These are phyloP conservation scores for Galerina marginata DNA, from an alignment of 768 basidiomycete species.

Conservation along the genomic window DNA sequence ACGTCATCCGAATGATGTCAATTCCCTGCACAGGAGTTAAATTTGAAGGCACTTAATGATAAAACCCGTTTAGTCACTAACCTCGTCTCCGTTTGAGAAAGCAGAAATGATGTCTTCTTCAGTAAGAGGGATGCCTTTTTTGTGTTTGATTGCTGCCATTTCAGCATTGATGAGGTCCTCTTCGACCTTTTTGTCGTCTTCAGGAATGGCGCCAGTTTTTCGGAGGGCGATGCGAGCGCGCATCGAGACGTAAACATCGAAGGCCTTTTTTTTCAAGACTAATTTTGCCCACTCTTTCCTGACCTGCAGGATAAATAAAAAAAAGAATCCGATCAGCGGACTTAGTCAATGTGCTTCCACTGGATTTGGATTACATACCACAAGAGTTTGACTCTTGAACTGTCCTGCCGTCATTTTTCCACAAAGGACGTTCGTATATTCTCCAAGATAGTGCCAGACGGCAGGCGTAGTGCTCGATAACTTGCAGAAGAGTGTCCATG, in stretches of 20 bases:
- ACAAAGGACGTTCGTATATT: constrained; percentile 25
- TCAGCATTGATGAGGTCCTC: constrained; percentile 12
- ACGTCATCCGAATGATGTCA: constrained; percentile 36
- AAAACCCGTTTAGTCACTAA: constrained; percentile 1
- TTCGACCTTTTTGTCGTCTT: constrained; percentile 15
- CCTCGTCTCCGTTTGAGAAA: constrained; percentile 35
- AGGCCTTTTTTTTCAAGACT: constrained; percentile 8
- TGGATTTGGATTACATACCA: constrained; percentile 1
- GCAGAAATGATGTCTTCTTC: constrained; percentile 25
- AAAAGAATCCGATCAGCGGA: background rate
- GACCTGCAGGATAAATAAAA: constrained; percentile 8
- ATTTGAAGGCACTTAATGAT: background rate
- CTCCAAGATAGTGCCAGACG: constrained; percentile 31
- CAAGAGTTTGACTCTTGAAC: constrained; percentile 21
- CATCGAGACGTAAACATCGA: constrained; percentile 28
- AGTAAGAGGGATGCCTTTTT: constrained; percentile 8
- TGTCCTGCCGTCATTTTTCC: constrained; percentile 24
- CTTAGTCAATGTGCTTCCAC: background rate
- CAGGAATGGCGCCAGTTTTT: constrained; percentile 18
- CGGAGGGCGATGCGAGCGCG: constrained; percentile 30
- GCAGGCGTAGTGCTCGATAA: background rate
- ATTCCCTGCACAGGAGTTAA: constrained; percentile 24
- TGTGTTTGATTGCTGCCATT: constrained; percentile 12
- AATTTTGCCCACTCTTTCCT: constrained; percentile 24
- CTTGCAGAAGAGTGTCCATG: constrained; percentile 26